A percentile compares a stretch with the other conserved stretches of the same genome.
These are phyloP conservation scores for Candida adriatica DNA, from an alignment of 805 yeast species.

Conservation along the genomic window DNA sequence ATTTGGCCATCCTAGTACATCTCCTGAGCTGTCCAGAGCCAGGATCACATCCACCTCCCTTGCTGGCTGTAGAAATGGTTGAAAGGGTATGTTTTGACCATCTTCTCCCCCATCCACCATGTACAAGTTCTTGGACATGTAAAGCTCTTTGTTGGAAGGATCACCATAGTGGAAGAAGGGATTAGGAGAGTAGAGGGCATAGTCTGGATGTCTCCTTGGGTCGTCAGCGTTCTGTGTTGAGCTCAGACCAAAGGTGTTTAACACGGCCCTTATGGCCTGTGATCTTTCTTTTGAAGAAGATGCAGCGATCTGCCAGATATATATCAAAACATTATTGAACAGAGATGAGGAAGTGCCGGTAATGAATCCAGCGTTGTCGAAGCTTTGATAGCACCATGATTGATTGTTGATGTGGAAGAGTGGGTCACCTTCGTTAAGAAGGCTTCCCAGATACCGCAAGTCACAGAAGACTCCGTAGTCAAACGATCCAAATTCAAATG, in stretches of 20 bases:
- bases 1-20: constrained; percentile 47
- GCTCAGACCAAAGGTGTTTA: constrained; percentile 39
- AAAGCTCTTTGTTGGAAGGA: constrained; percentile 14
- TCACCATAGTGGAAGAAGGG: constrained; percentile 41
- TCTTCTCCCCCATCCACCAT: constrained; percentile 82
- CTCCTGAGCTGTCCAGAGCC: constrained; percentile 55
- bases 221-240: constrained; percentile 28
- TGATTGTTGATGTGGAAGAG: constrained; percentile 18
- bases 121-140: constrained; percentile 27
- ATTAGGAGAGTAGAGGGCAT: constrained; percentile 54
- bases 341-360: constrained; percentile 60
- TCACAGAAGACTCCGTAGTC: constrained; percentile 45
- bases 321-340: constrained; percentile 43
- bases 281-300: constrained; percentile 24
- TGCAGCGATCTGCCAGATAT: constrained; percentile 32
- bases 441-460: constrained; percentile 47
- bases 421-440: constrained; percentile 37
- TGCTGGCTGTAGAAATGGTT: constrained; percentile 56
- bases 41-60: constrained; percentile 58
- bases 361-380: constrained; percentile 53
- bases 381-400: constrained; percentile 41
- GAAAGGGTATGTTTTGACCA: constrained; percentile 61
- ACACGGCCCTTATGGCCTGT: constrained; percentile 30
- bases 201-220: constrained; percentile 41
- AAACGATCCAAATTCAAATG: constrained; percentile 68